Conservation (phyloP, 1,139 yeast species). For the Magnusiomyces magnusii region DNA sequence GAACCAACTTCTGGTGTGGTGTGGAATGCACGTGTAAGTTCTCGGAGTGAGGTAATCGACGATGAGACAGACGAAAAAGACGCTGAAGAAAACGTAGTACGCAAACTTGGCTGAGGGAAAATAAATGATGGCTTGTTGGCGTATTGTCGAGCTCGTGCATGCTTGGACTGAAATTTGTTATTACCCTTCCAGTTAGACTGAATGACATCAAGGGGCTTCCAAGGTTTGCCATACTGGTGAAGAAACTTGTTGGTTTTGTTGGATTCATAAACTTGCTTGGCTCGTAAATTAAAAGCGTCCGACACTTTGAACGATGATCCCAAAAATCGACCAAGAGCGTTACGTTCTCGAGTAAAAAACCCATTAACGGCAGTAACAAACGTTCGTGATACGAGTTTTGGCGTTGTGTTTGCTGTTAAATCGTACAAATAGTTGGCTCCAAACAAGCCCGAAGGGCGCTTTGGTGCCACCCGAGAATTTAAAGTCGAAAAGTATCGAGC, state of each 20-base stretch:
- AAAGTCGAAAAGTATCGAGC: neutral
- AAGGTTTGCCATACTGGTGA: neutral
- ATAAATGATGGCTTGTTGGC: conserved; percentile 4
- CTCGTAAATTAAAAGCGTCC: neutral
- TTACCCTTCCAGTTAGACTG: neutral
- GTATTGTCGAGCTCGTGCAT: neutral
- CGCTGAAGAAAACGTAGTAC: neutral
- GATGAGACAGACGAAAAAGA: neutral
- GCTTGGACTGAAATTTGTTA: neutral
- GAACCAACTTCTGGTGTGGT: conserved; percentile 17
- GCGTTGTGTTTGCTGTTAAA: neutral
- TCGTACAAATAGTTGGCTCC: neutral
- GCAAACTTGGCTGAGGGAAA: conserved; percentile 10
- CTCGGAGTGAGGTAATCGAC: conserved; percentile 10
- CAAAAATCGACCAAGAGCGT: neutral
- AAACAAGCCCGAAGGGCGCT: neutral
- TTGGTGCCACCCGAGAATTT: neutral
- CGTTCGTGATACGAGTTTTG: neutral
- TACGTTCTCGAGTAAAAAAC: conserved; percentile 1
- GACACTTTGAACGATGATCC: neutral
- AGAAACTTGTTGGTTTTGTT: neutral
- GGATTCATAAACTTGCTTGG: neutral
- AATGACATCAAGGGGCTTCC: neutral
- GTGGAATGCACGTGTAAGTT: conserved; percentile 11
- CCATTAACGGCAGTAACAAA: neutral